Base-by-base conservation (phyloP, 2,329 filamentous ascomycete genomes). In the Cryphonectria nitschkei region DNA sequence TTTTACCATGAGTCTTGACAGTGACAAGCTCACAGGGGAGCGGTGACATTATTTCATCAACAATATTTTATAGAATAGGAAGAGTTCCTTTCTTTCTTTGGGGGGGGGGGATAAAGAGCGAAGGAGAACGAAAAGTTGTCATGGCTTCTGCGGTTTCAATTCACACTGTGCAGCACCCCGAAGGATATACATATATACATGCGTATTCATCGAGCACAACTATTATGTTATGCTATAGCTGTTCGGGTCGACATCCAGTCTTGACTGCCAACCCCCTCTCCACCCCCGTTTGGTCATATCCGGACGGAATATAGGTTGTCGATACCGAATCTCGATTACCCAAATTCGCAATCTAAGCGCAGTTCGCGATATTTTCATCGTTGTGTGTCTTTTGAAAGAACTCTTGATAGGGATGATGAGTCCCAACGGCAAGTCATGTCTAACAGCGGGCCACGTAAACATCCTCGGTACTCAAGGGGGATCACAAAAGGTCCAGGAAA, bases 291-390 rank as follows among this genome's bases (percentile, higher is more conserved):
- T 39, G 54, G 11, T 68, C 56, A 66, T 41, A 29, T 66, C 34
- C 64, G 64, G 29, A 11, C 65, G 65, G 65, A 41, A 41, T 22
- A 29, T 39, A 37, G 26, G 37, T 60, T 37, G 56, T 60, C 32
- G 8, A 29, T 60, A 29, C 56, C 7, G 56, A 32, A 39, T 37
- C 19, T 39, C 58, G 58, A 61, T 11, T 39, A 61, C 32, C 5
- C n/a, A 58, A 46, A 37, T 37, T 37, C 16, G 65, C 22, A 67
- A 67, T 67, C 52, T 58, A 64, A 67, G 52, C 50, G 52, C 52
- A 67, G 16, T 37, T 58, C 22, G 26, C 64, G 46, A 34, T 52
- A 37, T 52, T 34, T 65, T 16, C 26, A 34, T 26, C 32, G 19
- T 37, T 32, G 34, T 13, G 14, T 34, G 32, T 6, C 34, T 34